Base-by-base conservation (phyloP, 2,329 filamentous ascomycete species). In the Chaetomiaceae sp. region DNA sequence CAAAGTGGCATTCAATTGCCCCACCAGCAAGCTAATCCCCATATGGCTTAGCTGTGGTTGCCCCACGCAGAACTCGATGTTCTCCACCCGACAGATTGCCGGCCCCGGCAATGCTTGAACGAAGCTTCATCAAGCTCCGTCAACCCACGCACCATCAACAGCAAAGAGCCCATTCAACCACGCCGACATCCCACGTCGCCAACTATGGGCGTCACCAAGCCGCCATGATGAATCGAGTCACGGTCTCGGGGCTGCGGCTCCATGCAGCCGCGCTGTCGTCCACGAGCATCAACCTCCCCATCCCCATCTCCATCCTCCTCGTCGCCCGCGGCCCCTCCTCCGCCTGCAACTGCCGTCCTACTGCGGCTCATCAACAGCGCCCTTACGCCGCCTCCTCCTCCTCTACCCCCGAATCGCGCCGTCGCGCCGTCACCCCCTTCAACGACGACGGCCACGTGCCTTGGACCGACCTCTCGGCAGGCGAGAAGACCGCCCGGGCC, bases 381-480 rank as follows among this genome's bases (percentile, higher is more conserved):
- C n/a, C n/a, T n/a, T n/a, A n/a, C n/a, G n/a, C n/a, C n/a, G n/a
- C n/a, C n/a, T n/a, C n/a, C n/a, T n/a, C n/a, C 15, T 14, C 38
- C 6, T 49, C 65, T 0, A 49, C 51, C 50, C 56, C 73, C 11
- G 60, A 67, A 11, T 63, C 81, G 20, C 78, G 74, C 53, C 76
- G 87, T 44, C 82, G 78, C 59, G 75, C 81, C 32, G 81, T 96
- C 20, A 95, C 89, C 0, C 78, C 91, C 0, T 83, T 90, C 59
- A 93, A 88, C 58, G 91, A 96, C 58, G 85, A 88, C 60, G 91
- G 91, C 7, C 75, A 77, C 53, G 81, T 95, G 1, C 79, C 81
- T 4, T 97, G 91, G 91, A 75, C 72, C 3, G 75, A 93, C 45
- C 76, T 97, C 2, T 88, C 83, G 1, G 71, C 69, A 0, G 71